phyloP scores from a whole-genome alignment of 139 green algal genomes.

The Auxenochlorella pyrenoidosa region DNA sequence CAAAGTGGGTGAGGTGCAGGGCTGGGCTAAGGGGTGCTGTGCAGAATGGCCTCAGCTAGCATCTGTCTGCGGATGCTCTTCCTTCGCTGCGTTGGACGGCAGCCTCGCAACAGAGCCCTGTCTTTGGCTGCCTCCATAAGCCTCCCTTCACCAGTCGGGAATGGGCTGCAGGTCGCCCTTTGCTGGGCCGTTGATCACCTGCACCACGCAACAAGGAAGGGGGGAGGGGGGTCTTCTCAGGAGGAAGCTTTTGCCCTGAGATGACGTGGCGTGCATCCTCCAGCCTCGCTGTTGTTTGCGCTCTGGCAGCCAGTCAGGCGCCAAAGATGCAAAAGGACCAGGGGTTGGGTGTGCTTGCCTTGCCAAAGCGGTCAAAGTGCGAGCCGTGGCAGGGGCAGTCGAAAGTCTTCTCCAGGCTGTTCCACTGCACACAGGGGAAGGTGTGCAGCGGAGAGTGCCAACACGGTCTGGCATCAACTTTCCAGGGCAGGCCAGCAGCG shows the following conservation, averaged over 20 bases:
- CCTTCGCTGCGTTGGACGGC: no score
- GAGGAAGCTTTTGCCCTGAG: no score
- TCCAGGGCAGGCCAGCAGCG: background rate
- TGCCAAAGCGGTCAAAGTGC: conserved; percentile 55
- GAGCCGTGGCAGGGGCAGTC: conserved; percentile 80
- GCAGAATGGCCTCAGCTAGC: no score
- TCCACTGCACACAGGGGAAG: background rate
- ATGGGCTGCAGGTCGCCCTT: conserved; percentile 56
- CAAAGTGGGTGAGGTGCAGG: no score
- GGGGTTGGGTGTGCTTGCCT: conserved; percentile 66
- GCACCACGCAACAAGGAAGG: background rate
- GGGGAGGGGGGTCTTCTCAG: no score
- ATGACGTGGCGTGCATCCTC: background rate
- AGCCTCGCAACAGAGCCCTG: no score
- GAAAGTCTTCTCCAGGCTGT: conserved; percentile 65
- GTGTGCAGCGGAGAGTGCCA: background rate
- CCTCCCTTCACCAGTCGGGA: conserved; percentile 13
- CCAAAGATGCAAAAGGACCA: no score
- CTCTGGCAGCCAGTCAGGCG: no score
- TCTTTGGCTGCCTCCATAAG: no score
- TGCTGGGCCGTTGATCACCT: conserved; percentile 42
- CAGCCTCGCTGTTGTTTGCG: conserved; percentile 41
- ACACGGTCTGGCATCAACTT: background rate
- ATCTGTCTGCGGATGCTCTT: no score
- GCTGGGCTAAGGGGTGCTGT: no score